Percentiles rank a stretch among this genome's conserved stretches.
Evolutionary conservation across 805 yeast species (phyloP).

Genomic region (Candida verbasci): DNA sequence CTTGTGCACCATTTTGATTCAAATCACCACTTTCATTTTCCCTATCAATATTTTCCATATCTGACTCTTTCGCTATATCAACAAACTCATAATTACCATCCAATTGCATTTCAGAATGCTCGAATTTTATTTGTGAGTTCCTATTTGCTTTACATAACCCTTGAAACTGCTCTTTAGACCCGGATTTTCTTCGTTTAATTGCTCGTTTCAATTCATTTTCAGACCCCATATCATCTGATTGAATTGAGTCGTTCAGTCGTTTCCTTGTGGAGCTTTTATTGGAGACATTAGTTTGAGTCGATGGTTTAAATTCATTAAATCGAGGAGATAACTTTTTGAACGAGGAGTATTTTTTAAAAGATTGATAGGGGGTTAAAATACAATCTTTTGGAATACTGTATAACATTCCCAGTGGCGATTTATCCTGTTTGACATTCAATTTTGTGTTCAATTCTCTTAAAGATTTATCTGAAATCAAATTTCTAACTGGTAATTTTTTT

Average conservation of each 20-base stretch:
- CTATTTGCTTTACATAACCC: not conserved
- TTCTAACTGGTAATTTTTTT: slow-evolving; percentile 1
- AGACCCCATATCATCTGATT: not conserved
- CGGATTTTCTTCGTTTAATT: not conserved
- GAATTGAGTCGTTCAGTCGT: no score
- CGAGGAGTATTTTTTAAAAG: no score
- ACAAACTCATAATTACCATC: not conserved
- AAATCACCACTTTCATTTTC: not conserved
- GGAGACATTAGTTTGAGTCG: no score
- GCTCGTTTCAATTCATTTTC: not conserved
- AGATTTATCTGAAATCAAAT: not conserved
- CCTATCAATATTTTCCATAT: not conserved
- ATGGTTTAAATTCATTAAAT: no score
- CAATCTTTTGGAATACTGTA: not conserved
- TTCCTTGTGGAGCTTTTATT: not conserved
- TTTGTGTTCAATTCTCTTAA: slow-evolving; percentile 2
- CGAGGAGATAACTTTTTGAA: no score
- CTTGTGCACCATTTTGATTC: not conserved
- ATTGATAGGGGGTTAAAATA: not conserved
- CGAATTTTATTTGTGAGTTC: not conserved
- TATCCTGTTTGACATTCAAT: slow-evolving; percentile 4
- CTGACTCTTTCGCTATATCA: not conserved
- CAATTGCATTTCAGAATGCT: not conserved
- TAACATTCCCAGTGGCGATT: slow-evolving; percentile 4
- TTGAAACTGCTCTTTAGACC: not conserved